Conservation (phyloP, 768 basidiomycete genomes). For the Dacryopinax spathularia region DNA sequence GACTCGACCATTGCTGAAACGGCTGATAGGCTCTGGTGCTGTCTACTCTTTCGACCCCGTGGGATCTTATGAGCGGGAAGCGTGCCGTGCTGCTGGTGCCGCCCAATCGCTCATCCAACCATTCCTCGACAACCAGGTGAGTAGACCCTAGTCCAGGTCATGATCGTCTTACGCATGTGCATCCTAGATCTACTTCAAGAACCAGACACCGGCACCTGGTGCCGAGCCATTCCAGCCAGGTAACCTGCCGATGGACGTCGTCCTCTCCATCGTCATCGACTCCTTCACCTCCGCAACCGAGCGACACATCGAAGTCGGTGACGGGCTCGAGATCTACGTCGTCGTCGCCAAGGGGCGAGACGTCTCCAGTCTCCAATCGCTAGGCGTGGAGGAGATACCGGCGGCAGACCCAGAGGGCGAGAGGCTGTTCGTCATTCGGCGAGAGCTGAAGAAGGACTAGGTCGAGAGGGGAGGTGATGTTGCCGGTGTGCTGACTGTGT, state of each 20-base stretch:
- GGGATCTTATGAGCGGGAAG: constrained; percentile 93
- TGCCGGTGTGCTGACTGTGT: too few species aligned
- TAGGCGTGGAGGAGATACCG: constrained; percentile 53
- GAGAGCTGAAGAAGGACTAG: constrained; percentile 74
- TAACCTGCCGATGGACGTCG: constrained; percentile 66
- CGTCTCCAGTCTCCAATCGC: constrained; percentile 41
- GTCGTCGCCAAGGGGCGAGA: constrained; percentile 57
- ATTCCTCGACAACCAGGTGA: constrained; percentile 94
- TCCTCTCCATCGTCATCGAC: constrained; percentile 80
- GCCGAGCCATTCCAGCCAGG: constrained; percentile 46
- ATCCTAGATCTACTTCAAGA: constrained; percentile 93
- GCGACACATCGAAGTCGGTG: constrained; percentile 97
- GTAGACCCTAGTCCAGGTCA: constrained; percentile 18
- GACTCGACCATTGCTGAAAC: background rate
- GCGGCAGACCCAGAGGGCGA: constrained; percentile 33
- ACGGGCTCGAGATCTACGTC: constrained; percentile 85
- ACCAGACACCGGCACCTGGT: constrained; percentile 65
- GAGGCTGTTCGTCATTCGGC: constrained; percentile 57
- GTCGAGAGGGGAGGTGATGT: background rate
- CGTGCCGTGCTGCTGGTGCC: constrained; percentile 90
- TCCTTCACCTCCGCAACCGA: constrained; percentile 96
- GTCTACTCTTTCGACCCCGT: constrained; percentile 99
- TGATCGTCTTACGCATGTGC: background rate
- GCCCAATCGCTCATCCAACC: constrained; percentile 92
- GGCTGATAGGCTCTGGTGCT: constrained; percentile 64